Base-by-base conservation (phyloP, 2,329 filamentous ascomycete genomes). In the Shiraia bambusicola region DNA sequence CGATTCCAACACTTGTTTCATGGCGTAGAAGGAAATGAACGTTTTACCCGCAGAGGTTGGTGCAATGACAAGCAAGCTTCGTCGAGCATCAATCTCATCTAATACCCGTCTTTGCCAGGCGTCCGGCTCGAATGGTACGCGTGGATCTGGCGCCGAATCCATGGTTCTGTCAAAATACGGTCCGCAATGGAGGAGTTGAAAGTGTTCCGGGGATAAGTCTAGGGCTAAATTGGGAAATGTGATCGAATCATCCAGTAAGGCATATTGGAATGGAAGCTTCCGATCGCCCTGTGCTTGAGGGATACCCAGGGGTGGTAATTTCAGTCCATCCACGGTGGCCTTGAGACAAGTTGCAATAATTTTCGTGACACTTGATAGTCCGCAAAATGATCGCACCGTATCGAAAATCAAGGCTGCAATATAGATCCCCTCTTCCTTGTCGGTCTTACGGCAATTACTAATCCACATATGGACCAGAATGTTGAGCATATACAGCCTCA, bases 11-110 rank as follows among this genome's bases (percentile, higher is more conserved):
- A 90, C 73, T 58, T 87, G 83, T 57, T 86, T 84, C 84, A 91
- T 92, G 1, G 87, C 87, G 54, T 92, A 90, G 65, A 91, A 92
- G 1, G 81, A 86, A 44, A 91, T 91, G 63, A 91, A 92, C 0
- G 87, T 92, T 65, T 91, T 92, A 52, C 87, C 87, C 0, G 87
- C 83, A 16, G 83, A 87, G 0, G 87, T 92, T 0, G 87, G 87
- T 0, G 87, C 87, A 7, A 91, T 82, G 0, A 89, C 84, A 44
- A 91, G 83, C 0, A 88, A 70, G 52, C 84, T 88, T 50, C 82
- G 79, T 39, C 86, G 74, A 0, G 75, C 76, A 61, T 92, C 87
- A 27, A 91, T 83, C 28, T 81, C 79, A 49, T 92, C 84, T 1
- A 92, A 73, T 0, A 91, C 86, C 27, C 80, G 74, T 40, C 84